These are phyloP conservation scores for Fusarium redolens DNA, from an alignment of 2,329 filamentous ascomycete species.

Conservation along the genomic window DNA sequence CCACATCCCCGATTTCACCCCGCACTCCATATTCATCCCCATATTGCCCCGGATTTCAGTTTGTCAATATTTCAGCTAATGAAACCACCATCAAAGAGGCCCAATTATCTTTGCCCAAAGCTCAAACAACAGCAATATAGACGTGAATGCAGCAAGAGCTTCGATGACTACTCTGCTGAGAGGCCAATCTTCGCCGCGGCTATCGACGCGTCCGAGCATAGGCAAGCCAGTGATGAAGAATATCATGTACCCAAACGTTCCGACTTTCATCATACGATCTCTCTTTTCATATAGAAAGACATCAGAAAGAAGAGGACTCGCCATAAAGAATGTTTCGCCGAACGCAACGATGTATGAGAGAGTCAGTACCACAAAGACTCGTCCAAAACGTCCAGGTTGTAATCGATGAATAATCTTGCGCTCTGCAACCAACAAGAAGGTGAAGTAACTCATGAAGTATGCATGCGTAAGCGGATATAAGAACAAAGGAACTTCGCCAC, in stretches of 20 bases:
- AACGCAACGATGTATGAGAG: neutral
- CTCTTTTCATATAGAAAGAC: conserved; percentile 6
- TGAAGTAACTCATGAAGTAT: conserved; percentile 15
- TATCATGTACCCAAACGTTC: neutral
- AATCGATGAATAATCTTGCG: neutral
- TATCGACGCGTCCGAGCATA: neutral
- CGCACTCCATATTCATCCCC: neutral
- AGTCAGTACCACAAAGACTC: neutral
- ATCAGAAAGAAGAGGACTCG: neutral
- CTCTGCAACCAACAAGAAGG: neutral
- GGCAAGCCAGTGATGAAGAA: neutral
- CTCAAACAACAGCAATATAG: neutral
- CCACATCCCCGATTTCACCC: conserved; percentile 1
- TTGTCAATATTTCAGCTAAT: accelerated
- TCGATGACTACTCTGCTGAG: neutral
- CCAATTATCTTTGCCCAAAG: conserved; percentile 10
- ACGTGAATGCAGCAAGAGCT: neutral
- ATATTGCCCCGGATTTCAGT: neutral
- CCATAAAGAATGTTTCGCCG: conserved; percentile 12
- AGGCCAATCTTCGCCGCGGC: neutral
- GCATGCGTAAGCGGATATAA: conserved; percentile 11
- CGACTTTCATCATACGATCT: conserved; percentile 6
- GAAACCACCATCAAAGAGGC: neutral
- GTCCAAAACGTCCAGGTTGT: neutral
- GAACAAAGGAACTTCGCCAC: conserved; percentile 3